Conservation (phyloP, 2,329 filamentous ascomycete species). For the Tolypocladium capitatum region DNA sequence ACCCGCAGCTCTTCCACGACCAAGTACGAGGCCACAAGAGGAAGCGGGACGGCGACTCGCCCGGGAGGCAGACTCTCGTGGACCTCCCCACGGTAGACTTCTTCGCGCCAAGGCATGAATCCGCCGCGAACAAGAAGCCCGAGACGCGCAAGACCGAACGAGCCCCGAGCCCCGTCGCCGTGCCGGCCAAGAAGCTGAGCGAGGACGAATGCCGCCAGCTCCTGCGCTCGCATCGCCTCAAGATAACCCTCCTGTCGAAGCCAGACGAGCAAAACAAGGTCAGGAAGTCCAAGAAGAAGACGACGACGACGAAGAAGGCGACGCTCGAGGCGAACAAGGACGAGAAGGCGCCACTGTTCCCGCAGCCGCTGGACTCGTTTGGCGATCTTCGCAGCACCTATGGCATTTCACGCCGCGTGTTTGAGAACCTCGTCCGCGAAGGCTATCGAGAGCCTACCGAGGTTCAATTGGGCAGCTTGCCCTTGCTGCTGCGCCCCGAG, state of each 20-base stretch:
- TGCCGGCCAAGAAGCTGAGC: constrained; percentile 30
- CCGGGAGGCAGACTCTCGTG: constrained; percentile 12
- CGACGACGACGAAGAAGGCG: constrained; percentile 32
- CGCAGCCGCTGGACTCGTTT: constrained; percentile 70
- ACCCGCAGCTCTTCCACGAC: constrained; percentile 59
- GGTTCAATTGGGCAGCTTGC: constrained; percentile 78
- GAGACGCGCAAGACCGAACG: constrained; percentile 10
- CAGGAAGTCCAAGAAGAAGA: constrained; percentile 43
- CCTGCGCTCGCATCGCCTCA: constrained; percentile 69
- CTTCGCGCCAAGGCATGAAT: constrained; percentile 36
- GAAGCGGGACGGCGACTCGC: constrained; percentile 33
- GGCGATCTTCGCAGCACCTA: constrained; percentile 57
- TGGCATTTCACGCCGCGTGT: constrained; percentile 58
- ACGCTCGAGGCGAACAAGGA: constrained; percentile 34
- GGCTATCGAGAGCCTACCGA: constrained; percentile 83
- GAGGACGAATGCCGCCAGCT: constrained; percentile 62
- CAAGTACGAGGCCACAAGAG: constrained; percentile 38
- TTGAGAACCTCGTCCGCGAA: constrained; percentile 69
- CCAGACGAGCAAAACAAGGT: constrained; percentile 26
- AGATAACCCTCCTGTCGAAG: constrained; percentile 62
- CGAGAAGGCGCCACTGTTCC: constrained; percentile 51
- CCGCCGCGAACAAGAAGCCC: constrained; percentile 17
- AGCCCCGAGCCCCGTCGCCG: constrained; percentile 14
- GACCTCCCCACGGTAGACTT: constrained; percentile 41
- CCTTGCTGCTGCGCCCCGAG: constrained; percentile 54